These are phyloP conservation scores for Daucus carota DNA, from an alignment of 129 eudicot genomes.

Conservation along the genomic window DH1_v3.0 NC_030381.2:39518501-39519000, in stretches of 20 bases:
- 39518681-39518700: conserved; percentile 94
- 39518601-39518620: conserved; percentile 93
- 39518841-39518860: conserved; percentile 96
- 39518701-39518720: conserved; percentile 79
- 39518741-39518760: background rate
- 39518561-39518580: conserved; percentile 83
- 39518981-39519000: background rate
- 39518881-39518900: conserved; percentile 98
- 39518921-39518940: background rate
- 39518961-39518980: background rate
- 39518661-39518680: conserved; percentile 80
- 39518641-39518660: conserved; percentile 94
- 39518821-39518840: conserved; percentile 85
- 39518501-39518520: background rate
- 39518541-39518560: conserved; percentile 93
- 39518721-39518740: background rate
- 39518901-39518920: conserved; percentile 83
- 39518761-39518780: background rate
- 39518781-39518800: conserved; percentile 2
- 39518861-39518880: conserved; percentile 99
- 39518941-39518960: background rate
- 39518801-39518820: conserved; percentile 39
- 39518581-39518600: conserved; percentile 94
- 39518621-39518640: conserved; percentile 98
- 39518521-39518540: conserved; percentile 18